phyloP scores from a whole-genome alignment of 306 rosid genomes.

The Benincasa hispida region DNA sequence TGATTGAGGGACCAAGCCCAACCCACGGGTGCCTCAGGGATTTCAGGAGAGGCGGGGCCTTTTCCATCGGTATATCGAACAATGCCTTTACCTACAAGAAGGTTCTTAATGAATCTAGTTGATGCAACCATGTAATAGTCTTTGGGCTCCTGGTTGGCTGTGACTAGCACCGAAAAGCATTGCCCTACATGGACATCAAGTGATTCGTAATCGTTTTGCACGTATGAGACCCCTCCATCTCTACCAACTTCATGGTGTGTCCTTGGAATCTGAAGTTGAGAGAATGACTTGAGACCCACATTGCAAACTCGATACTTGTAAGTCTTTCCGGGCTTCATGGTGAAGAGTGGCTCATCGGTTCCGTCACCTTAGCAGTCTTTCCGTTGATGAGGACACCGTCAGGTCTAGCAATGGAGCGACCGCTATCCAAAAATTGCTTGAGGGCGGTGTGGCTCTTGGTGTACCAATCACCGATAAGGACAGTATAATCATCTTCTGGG shows the following conservation, averaged over 20 bases:
- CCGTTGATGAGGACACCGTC: too few relatives aligned
- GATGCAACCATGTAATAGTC: slow-evolving; percentile 72
- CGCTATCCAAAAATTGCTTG: too few relatives aligned
- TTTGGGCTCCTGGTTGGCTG: slow-evolving; percentile 46
- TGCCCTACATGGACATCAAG: slow-evolving; percentile 71
- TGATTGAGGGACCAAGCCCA: slow-evolving; percentile 98
- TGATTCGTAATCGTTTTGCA: slow-evolving; percentile 55
- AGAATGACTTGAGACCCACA: too few relatives aligned
- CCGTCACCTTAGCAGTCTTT: too few relatives aligned
- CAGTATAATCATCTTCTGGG: too few relatives aligned
- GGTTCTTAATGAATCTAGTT: slow-evolving; percentile 41
- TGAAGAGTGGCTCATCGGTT: too few relatives aligned
- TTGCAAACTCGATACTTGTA: too few relatives aligned
- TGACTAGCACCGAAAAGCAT: slow-evolving; percentile 54
- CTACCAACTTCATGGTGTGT: slow-evolving; percentile 55
- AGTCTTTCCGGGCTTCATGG: too few relatives aligned
- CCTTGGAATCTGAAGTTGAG: slow-evolving; percentile 68
- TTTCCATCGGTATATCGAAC: slow-evolving; percentile 39
- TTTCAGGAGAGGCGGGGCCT: slow-evolving; percentile 37
- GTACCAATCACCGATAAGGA: too few relatives aligned
- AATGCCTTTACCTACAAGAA: slow-evolving; percentile 29
- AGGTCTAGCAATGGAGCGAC: too few relatives aligned
- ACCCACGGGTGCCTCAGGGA: slow-evolving; percentile 49
- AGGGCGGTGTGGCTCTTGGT: too few relatives aligned
- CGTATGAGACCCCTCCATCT: slow-evolving; percentile 86